Evolutionary conservation across 495 filamentous ascomycete species (phyloP).

Genomic region (Penicillium subrubescens): DNA sequence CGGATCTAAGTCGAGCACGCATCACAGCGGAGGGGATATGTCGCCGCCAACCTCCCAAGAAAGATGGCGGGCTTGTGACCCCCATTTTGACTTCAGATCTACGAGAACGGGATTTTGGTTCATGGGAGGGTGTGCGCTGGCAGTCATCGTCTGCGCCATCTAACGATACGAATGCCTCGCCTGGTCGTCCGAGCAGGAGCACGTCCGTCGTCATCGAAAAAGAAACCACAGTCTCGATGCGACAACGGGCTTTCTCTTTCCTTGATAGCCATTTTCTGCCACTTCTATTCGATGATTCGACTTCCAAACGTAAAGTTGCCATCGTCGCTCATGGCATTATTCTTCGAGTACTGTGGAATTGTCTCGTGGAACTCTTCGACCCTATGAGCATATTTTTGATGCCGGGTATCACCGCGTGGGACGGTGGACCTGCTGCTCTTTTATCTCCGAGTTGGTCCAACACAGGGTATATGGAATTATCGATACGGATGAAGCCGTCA

Average conservation of each 20-base stretch:
- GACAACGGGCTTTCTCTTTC: constrained; percentile 60
- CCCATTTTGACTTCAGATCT: constrained; percentile 24
- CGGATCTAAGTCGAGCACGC: constrained; percentile 71
- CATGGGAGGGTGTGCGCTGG: constrained; percentile 23
- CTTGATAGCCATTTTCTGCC: constrained; percentile 61
- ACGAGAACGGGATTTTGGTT: constrained; percentile 34
- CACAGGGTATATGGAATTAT: constrained; percentile 62
- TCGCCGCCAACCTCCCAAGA: constrained; percentile 6
- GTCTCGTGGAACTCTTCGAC: constrained; percentile 57
- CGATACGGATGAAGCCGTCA: constrained; percentile 27
- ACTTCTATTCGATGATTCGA: constrained; percentile 43
- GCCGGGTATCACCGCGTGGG: neutral
- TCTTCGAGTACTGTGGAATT: constrained; percentile 65
- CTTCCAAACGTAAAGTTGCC: constrained; percentile 47
- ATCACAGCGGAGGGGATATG: constrained; percentile 54
- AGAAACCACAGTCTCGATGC: constrained; percentile 62
- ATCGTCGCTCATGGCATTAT: constrained; percentile 83
- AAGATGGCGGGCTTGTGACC: neutral
- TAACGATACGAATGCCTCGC: neutral
- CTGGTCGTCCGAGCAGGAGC: neutral
- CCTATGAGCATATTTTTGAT: constrained; percentile 35
- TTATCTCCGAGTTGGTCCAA: constrained; percentile 61
- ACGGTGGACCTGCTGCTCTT: constrained; percentile 17
- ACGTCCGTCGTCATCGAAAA: constrained; percentile 21
- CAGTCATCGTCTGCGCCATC: neutral